Base-by-base conservation (phyloP, 2,329 filamentous ascomycete genomes). In the Alternaria triticina region DNA sequence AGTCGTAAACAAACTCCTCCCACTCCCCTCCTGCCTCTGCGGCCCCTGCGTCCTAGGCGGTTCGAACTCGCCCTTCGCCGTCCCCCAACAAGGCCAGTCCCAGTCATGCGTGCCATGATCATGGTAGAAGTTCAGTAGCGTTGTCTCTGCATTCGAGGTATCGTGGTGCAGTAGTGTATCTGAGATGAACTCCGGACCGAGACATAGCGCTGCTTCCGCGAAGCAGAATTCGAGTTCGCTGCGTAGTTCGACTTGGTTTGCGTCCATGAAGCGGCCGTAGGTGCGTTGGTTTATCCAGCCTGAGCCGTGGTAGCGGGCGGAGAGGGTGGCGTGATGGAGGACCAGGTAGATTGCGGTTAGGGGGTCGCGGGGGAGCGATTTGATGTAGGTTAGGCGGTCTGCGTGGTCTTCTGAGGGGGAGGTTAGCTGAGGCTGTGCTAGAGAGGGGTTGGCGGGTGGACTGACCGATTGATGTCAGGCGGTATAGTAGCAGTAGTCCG, bases 191-290 rank as follows among this genome's bases (percentile, higher is more conserved):
- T 62, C 46, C 0, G 73, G 73, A 0, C 76, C 76, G 9, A 70
- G 17, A 28, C 64, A 62, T 11, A 78, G 65, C 6, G 67, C 63
- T 0, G 66, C 75, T 67, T 79, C 77, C 0, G 70, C 67, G 43
- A 78, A 78, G 44, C 67, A 70, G 30, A 76, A 74, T 27, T 77
- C 75, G 2, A 78, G 51, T 23, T 77, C 74, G 11, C 66, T 72
- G 33, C 76, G 75, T 6, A 78, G 59, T 2, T 69, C 66, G 5
- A 77, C 40, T 30, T 74, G 71, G 22, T 75, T 73, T 8, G 64
- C 68, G 54, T 75, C 74, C 70, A 77, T 74, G 65, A 70, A 70
- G 17, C 61, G 68, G 23, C 75, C 75, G 44, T 76, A 75, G 2
- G 67, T 72, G 20, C 65, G 61, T 50, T 78, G 74, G 30, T 76